Conservation (phyloP, 441 rosid species). For the Rhodomyrtus psidioides region DNA sequence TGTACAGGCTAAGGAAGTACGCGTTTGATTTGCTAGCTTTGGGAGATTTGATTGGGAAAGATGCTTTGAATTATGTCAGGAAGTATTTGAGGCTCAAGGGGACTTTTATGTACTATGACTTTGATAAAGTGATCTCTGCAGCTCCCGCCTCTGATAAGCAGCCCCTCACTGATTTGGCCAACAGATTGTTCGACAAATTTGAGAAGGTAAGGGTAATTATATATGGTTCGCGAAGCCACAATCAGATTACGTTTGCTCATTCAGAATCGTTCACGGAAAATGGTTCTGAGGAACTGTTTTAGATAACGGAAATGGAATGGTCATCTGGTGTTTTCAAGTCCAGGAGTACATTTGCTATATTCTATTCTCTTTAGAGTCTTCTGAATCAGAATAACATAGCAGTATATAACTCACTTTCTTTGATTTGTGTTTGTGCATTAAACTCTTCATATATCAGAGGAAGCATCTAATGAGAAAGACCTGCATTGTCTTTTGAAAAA, state of each 20-base stretch:
- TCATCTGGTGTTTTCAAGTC: not conserved
- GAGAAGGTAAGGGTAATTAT: slow-evolving; percentile 44
- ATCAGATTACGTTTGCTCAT: not conserved
- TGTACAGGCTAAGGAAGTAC: slow-evolving; percentile 56
- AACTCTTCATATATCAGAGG: not conserved
- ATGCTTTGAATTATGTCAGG: slow-evolving; percentile 65
- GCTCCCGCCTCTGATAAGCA: slow-evolving; percentile 52
- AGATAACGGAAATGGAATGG: not conserved
- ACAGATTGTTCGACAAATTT: slow-evolving; percentile 68
- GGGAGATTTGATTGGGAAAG: slow-evolving; percentile 83
- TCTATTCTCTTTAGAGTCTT: not conserved
- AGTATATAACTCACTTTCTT: not conserved
- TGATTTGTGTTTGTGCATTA: not conserved
- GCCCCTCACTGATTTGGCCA: slow-evolving; percentile 67
- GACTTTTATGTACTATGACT: slow-evolving; percentile 69
- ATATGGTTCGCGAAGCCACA: not conserved
- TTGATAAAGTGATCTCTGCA: slow-evolving; percentile 73
- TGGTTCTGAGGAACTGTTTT: not conserved
- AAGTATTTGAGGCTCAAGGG: slow-evolving; percentile 75
- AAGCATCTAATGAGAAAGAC: not conserved
- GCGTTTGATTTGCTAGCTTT: slow-evolving; percentile 81
- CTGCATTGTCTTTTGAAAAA: not conserved
- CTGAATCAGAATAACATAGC: not conserved
- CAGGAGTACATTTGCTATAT: not conserved
- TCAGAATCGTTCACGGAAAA: not conserved